Base-by-base conservation (phyloP, 768 basidiomycete genomes). In the Boletus rubroflammeus region DNA sequence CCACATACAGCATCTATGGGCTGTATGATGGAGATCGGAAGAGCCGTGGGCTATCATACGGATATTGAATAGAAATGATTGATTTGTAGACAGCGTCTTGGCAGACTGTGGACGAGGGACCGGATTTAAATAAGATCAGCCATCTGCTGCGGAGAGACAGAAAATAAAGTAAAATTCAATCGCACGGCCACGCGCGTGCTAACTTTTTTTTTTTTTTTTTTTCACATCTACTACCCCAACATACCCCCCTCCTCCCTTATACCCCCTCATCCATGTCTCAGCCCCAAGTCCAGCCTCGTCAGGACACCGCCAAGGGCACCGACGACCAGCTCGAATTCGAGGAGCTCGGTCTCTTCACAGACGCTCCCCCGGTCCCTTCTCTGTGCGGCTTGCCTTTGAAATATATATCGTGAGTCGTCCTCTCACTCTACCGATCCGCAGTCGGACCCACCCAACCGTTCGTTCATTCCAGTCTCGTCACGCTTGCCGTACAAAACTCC, bases 401-500 rank as follows among this genome's bases (percentile, higher is more conserved):
- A 75, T 89, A 90, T 58, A 80, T 91, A 55, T 88, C 87, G 87
- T 88, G 65, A 70, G 58, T 59, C 32, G 83, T 83, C 36, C 32
- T 32, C 3, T 46, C 48, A 14, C 46, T 28, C 48, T 42, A 31
- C 47, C 45, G 44, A 44, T 58, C 42, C 31, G 17, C 56, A 51
- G 48, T 57, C 50, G 21, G 29, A 11, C 54, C 15, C 29, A 6
- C 21, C 46, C 44, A 50, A 60, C 49, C 28, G 3, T 25, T 19
- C 40, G 5, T 42, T 5, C 1, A 38, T n/a, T 3, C 46, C 65
- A 91, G 89, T 48, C 79, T 91, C 53, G 78, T 90, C 55, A 88
- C 86, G n/a, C 80, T 94, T 68, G 92, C 92, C 47, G 81, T 93
- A 47, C 95, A 98, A 75, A 98, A 98, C 74, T 93, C 93, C 21